These are phyloP conservation scores for Urostyla sp. DNA, from an alignment of 73 alveolate species.

Conservation along the genomic window DNA sequence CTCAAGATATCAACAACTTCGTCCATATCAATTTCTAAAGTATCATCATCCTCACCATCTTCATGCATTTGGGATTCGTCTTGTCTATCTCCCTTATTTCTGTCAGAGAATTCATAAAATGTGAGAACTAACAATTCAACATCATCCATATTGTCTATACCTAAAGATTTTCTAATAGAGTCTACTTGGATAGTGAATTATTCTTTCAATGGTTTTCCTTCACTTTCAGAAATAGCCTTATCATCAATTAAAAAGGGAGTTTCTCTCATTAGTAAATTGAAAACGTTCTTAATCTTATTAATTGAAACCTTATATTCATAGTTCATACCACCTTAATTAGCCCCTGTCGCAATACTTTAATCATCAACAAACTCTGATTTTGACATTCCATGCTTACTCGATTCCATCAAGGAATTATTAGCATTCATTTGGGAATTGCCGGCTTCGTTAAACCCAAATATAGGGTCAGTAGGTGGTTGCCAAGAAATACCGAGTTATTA, in stretches of 20 bases:
- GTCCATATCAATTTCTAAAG: constrained; percentile 69
- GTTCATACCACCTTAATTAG: constrained; percentile 59
- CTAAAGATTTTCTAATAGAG: constrained; percentile 81
- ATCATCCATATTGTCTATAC: constrained; percentile 86
- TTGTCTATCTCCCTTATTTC: constrained; percentile 15
- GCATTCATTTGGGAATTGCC: constrained; percentile 76
- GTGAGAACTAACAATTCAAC: constrained; percentile 76
- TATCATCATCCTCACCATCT: constrained; percentile 70
- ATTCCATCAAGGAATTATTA: constrained; percentile 63
- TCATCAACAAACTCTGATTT: constrained; percentile 63
- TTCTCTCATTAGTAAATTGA: constrained; percentile 76
- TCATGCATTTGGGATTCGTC: background rate
- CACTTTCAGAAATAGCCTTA: constrained; percentile 65
- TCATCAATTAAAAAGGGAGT: constrained; percentile 85
- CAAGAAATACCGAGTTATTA: constrained; percentile 90
- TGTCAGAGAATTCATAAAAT: constrained; percentile 63
- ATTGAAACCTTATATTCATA: constrained; percentile 82
- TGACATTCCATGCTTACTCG: constrained; percentile 60
- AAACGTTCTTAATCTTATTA: constrained; percentile 75
- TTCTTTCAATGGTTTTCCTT: constrained; percentile 69
- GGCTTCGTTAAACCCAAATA: constrained; percentile 62
- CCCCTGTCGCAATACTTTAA: constrained; percentile 57
- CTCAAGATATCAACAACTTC: constrained; percentile 77
- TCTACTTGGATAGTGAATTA: constrained; percentile 73
- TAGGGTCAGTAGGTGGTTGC: constrained; percentile 84